These are phyloP conservation scores for Colletotrichum coccodes DNA, from an alignment of 2,329 filamentous ascomycete species.

Conservation along the genomic window DNA sequence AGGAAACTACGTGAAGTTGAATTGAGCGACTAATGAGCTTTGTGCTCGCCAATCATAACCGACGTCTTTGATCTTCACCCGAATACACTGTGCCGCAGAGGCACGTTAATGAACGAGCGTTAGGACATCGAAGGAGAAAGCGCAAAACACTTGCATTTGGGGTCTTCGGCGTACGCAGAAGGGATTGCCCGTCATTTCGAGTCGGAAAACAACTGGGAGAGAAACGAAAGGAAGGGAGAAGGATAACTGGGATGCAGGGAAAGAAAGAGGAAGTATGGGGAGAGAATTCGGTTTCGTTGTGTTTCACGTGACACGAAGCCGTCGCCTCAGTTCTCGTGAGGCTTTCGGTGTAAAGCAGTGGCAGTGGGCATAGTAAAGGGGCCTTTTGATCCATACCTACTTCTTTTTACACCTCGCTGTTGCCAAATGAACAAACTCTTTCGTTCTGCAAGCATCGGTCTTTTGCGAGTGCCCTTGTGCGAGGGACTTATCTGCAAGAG, in stretches of 20 bases:
- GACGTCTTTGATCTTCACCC: slow-evolving; percentile 10
- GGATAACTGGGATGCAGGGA: slow-evolving; percentile 1
- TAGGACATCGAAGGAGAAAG: slow-evolving; percentile 14
- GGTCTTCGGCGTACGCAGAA: slow-evolving; percentile 33
- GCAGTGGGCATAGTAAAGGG: not conserved
- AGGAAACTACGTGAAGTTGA: slow-evolving; percentile 63
- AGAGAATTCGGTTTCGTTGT: not conserved
- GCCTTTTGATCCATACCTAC: slow-evolving; percentile 12
- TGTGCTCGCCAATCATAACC: not conserved
- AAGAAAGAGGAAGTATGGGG: not conserved
- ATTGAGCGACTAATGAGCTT: slow-evolving; percentile 43
- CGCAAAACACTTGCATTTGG: slow-evolving; percentile 33
- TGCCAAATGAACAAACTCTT: not conserved
- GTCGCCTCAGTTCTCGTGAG: not conserved
- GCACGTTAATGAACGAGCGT: slow-evolving; percentile 27
- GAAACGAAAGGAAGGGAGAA: not conserved
- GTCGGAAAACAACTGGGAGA: slow-evolving; percentile 13
- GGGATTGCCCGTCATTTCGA: slow-evolving; percentile 30
- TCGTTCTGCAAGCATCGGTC: not conserved
- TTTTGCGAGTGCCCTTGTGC: not conserved
- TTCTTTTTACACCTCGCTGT: not conserved
- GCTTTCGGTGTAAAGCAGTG: slow-evolving; percentile 7
- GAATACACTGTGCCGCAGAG: slow-evolving; percentile 22
- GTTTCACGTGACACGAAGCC: not conserved
- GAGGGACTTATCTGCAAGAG: not conserved